Evolutionary conservation across 2,329 filamentous ascomycete genomes (phyloP).

Genomic region (Pseudogymnoascus sp.): DNA sequence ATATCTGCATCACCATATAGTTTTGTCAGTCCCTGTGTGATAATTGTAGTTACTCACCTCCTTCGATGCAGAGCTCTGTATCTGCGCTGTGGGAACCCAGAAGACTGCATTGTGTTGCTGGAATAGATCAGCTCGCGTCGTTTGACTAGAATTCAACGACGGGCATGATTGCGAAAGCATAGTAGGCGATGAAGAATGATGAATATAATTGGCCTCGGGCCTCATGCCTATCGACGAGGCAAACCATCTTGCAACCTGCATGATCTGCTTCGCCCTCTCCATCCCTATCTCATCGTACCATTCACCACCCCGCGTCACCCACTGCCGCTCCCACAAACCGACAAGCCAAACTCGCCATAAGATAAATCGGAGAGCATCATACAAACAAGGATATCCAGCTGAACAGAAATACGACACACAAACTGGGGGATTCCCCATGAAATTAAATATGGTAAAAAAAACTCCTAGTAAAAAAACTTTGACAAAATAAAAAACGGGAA

Average conservation of each 20-base stretch:
- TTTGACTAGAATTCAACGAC: background rate
- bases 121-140: background rate
- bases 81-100: background rate
- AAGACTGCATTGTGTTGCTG: background rate
- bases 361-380: background rate
- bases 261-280: background rate
- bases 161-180: background rate
- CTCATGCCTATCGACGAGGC: background rate
- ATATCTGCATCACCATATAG: background rate
- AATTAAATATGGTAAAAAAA: constrained; percentile 3
- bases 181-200: background rate
- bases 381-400: background rate
- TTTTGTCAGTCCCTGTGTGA: background rate
- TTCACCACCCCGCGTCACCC: background rate
- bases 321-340: background rate
- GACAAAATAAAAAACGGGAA: constrained; percentile 2
- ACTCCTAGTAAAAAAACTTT: constrained; percentile 7
- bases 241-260: background rate
- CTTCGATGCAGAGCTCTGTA: background rate
- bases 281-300: background rate
- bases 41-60: background rate
- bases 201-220: background rate
- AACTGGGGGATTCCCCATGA: background rate
- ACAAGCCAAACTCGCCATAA: background rate
- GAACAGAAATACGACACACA: constrained; percentile 5